Evolutionary conservation across 2,329 filamentous ascomycete species (phyloP).

Genomic region (Hymenoscyphus scutula): DNA sequence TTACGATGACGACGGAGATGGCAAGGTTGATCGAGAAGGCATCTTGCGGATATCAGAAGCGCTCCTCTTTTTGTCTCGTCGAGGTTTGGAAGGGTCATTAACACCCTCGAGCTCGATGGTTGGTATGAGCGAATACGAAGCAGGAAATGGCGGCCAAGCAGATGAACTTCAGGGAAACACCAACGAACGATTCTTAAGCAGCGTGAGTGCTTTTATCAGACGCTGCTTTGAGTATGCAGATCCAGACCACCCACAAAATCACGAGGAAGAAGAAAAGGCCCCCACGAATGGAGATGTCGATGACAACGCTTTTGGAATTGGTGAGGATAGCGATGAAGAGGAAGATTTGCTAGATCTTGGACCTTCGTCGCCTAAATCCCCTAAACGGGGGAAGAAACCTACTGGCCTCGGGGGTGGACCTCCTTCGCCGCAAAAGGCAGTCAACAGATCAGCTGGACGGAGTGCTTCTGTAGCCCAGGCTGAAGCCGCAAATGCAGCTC

Average conservation of each 20-base stretch:
- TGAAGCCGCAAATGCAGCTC: slow-evolving; percentile 79
- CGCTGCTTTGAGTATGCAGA: slow-evolving; percentile 98
- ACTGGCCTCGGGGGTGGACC: slow-evolving; percentile 27
- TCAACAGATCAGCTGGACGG: slow-evolving; percentile 20
- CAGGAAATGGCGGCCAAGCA: slow-evolving; percentile 35
- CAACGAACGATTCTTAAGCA: slow-evolving; percentile 87
- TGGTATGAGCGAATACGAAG: slow-evolving; percentile 47
- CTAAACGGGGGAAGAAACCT: slow-evolving; percentile 39
- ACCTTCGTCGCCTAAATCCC: slow-evolving; percentile 36
- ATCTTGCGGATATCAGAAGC: slow-evolving; percentile 94
- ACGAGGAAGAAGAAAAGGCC: slow-evolving; percentile 40
- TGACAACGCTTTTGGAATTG: slow-evolving; percentile 68
- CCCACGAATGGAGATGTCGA: slow-evolving; percentile 33
- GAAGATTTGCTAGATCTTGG: slow-evolving; percentile 58
- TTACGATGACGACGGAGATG: slow-evolving; percentile 90
- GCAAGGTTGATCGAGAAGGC: slow-evolving; percentile 89
- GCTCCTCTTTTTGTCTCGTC: slow-evolving; percentile 83
- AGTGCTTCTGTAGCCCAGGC: slow-evolving; percentile 62
- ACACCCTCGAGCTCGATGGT: slow-evolving; percentile 61
- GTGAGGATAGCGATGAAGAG: slow-evolving; percentile 64
- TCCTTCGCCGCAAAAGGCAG: slow-evolving; percentile 16
- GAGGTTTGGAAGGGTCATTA: slow-evolving; percentile 75
- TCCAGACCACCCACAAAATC: slow-evolving; percentile 72
- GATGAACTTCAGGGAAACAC: slow-evolving; percentile 52
- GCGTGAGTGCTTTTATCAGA: slow-evolving; percentile 92